Base-by-base conservation (phyloP, 495 filamentous ascomycete species). In the Penicillium canariense region DNA sequence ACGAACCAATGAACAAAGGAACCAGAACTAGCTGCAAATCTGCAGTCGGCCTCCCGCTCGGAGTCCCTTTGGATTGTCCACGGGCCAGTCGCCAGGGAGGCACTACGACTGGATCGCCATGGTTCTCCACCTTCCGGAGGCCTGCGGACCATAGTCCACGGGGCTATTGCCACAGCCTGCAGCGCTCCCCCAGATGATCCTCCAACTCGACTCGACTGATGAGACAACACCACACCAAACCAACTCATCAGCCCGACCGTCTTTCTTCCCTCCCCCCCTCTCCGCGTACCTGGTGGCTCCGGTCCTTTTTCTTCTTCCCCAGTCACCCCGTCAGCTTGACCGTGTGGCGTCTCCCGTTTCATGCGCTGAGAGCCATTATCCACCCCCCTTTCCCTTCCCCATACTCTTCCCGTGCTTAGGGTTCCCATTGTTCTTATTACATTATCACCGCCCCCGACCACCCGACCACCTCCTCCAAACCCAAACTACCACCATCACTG, bases 371-470 rank as follows among this genome's bases (percentile, higher is more conserved):
- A 42, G 38, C 23, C 23, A 45, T 26, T 28, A 10, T 35, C 28
- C 26, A 18, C 23, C 34, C 27, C 36, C 35, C 18, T 34, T 28
- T 22, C 49, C 53, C 30, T 53, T 55, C 32, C 31, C 50, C 40
- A 25, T 26, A 31, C 36, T 55, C 69, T 58, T 68, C 23, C 55
- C 58, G 23, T 62, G 68, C 43, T 59, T 69, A 5, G 30, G 4
- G 5, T 8, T 36, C 20, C 31, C 22, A 20, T 23, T 23, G 28
- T 48, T 28, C 28, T 46, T 30, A 46, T 46, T 46, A 46, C 58
- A 67, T 23, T 35, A 56, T 40, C 32, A 54, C 61, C 11, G 54
- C 59, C 32, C 44, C 62, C 15, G 22, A 46, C 43, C 43, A 42
- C 20, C 42, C 10, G 3, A 23, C 42, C 42, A 45, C 17, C 17